These are phyloP conservation scores for Tuber borchii DNA, from an alignment of 495 filamentous ascomycete species.

Conservation along the genomic window DNA sequence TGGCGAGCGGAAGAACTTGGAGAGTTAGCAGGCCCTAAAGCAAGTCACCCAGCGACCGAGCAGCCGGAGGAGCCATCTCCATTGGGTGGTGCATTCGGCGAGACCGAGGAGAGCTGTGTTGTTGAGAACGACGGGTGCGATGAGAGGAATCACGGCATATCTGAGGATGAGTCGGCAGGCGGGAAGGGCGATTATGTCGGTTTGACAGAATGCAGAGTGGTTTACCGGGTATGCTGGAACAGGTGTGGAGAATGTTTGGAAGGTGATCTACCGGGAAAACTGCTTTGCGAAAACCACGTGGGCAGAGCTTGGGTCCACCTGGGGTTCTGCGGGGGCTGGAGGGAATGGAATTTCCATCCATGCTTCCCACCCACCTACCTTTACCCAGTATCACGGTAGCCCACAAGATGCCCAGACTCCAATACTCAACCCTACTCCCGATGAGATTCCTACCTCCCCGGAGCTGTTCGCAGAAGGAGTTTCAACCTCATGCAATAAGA, in stretches of 20 bases:
- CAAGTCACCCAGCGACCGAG: conserved; percentile 72
- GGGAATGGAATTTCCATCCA: neutral
- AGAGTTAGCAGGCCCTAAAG: conserved; percentile 86
- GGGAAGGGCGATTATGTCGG: conserved; percentile 95
- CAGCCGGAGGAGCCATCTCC: conserved; percentile 65
- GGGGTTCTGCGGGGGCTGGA: conserved; percentile 42
- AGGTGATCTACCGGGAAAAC: conserved; percentile 94
- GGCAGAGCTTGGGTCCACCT: conserved; percentile 43
- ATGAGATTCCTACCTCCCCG: too few relatives aligned
- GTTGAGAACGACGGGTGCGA: conserved; percentile 97
- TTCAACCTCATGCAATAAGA: too few relatives aligned
- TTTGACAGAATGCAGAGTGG: conserved; percentile 85
- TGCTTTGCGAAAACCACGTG: conserved; percentile 74
- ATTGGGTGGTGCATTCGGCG: conserved; percentile 71
- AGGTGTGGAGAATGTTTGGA: conserved; percentile 82
- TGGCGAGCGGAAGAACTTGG: conserved; percentile 90
- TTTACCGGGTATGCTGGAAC: conserved; percentile 88
- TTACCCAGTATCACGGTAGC: too few relatives aligned
- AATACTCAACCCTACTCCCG: too few relatives aligned
- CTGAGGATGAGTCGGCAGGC: conserved; percentile 80
- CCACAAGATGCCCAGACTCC: too few relatives aligned
- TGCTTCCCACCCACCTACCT: too few relatives aligned
- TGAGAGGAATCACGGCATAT: conserved; percentile 92
- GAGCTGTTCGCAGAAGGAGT: too few relatives aligned
- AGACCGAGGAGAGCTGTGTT: conserved; percentile 89